A percentile compares a stretch with the other conserved stretches of the same genome.
Evolutionary conservation across 352 stramenopile genomes (phyloP).

Genomic region (Thraustochytrium striatum): DNA sequence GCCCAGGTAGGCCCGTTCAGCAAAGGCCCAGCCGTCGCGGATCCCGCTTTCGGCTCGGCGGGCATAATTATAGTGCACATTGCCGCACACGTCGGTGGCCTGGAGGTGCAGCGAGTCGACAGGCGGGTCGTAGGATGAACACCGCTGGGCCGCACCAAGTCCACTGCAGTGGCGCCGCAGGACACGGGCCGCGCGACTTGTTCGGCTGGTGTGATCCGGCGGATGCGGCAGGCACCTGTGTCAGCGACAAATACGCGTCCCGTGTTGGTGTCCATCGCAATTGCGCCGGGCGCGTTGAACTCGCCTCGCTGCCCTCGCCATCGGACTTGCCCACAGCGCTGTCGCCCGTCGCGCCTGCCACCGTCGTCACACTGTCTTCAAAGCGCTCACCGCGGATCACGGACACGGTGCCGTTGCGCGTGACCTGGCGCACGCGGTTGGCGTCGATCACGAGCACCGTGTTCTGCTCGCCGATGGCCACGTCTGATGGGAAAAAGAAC

Average conservation of each 20-base stretch:
- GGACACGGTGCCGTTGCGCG: constrained; percentile 56
- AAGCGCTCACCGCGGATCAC: constrained; percentile 66
- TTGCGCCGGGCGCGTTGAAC: constrained; percentile 75
- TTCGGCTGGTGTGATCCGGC: constrained; percentile 68
- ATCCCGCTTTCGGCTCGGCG: constrained; percentile 55
- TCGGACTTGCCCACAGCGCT: constrained; percentile 66
- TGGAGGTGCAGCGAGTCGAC: constrained; percentile 78
- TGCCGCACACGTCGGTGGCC: constrained; percentile 68
- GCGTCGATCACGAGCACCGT: constrained; percentile 81
- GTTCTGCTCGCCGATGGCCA: constrained; percentile 70
- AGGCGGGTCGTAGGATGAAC: constrained; percentile 84
- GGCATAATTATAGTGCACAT: constrained; percentile 87
- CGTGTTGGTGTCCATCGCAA: constrained; percentile 73
- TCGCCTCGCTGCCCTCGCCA: constrained; percentile 74
- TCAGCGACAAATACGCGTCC: constrained; percentile 83
- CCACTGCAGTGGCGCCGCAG: constrained; percentile 70
- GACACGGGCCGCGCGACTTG: constrained; percentile 65
- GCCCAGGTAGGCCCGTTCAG: constrained; percentile 52
- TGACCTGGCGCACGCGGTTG: constrained; percentile 74
- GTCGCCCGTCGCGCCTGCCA: constrained; percentile 67
- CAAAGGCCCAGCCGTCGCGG: constrained; percentile 17
- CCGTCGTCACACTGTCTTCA: constrained; percentile 73
- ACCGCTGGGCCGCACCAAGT: constrained; percentile 85
- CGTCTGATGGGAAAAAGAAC: constrained; percentile 86
- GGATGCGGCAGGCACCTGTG: constrained; percentile 75